Base-by-base conservation (phyloP, 129 eudicot genomes). In the Flaveria bidentis region DNA sequence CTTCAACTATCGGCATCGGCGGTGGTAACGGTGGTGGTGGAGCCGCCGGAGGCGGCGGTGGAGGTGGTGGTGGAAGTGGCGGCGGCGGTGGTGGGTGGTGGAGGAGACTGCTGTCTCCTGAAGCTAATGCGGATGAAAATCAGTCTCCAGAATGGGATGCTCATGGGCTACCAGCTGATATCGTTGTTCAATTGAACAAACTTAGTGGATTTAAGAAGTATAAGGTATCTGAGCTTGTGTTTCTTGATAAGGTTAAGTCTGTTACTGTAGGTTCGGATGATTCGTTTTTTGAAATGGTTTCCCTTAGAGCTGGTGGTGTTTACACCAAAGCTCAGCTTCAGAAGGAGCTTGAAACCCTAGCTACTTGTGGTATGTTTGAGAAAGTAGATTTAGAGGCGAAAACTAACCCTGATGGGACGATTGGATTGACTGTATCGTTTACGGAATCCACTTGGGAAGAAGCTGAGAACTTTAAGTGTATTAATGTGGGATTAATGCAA, bases 351-450 rank as follows among this genome's bases (percentile, higher is more conserved):
- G 97, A 94, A 67, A 87, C 87, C 52, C 81, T 91, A 57, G 88
- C 91, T 17, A 77, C 90, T 30, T 87, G 96, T 50, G 98, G 98
- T 9, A 88, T 91, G 98, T 91, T 94, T 36, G 96, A 94, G 52
- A 89, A 83, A 60, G 96, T 94, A 9, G 93, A 94, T 73, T 22
- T 94, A 22, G 93, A 91, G 13, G 87, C 78, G 7, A 91, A 87
- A 15, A 84, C 97, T 1, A 94, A 94, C 16, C 91, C 97, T 0
- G 97, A 94, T 30, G 98, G 98, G 2, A 82, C 97, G 0, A 51
- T 94, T 0, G 88, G 80, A 10, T 44, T 91, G 2, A 84, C 81
- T 0, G 80, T 91, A 23, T 80, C 87, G 1, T 91, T 94, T 44
- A 45, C 75, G 0, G 97, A 94, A 64, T 79, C 87, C 3, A 88